Percentiles rank a stretch among this genome's conserved stretches.
phyloP scores from a whole-genome alignment of 1,284 basidiomycete species.

The Malassezia slooffiae region DNA sequence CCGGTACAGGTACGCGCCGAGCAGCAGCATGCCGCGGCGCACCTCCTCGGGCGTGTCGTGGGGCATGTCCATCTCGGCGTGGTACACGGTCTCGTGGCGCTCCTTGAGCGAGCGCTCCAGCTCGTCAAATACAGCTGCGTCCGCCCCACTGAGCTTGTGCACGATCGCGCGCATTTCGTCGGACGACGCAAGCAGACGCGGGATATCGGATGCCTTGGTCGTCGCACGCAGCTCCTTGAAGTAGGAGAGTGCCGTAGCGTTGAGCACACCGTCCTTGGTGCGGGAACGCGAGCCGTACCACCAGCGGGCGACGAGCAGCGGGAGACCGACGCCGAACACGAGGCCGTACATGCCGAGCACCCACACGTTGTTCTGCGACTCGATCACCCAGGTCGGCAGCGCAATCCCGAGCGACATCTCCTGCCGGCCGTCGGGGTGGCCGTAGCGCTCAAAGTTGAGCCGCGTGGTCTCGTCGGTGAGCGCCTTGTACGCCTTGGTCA shows the following conservation, averaged over 20 bases:
- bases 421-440: slow-evolving; percentile 92
- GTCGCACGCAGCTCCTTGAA: slow-evolving; percentile 79
- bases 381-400: slow-evolving; percentile 84
- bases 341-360: slow-evolving; percentile 79
- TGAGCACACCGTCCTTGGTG: slow-evolving; percentile 85
- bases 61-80: background rate
- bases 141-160: slow-evolving; percentile 27
- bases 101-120: slow-evolving; percentile 58
- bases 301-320: slow-evolving; percentile 71
- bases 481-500: slow-evolving; percentile 98
- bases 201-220: slow-evolving; percentile 62
- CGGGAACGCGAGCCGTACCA: slow-evolving; percentile 87
- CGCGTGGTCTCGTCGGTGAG: slow-evolving; percentile 87
- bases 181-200: slow-evolving; percentile 64
- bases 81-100: slow-evolving; percentile 33
- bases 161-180: slow-evolving; percentile 56
- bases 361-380: slow-evolving; percentile 79
- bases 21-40: slow-evolving; percentile 49
- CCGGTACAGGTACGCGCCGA: slow-evolving; percentile 78
- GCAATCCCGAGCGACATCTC: slow-evolving; percentile 93
- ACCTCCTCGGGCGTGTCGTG: slow-evolving; percentile 14
- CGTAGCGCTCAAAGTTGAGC: slow-evolving; percentile 79
- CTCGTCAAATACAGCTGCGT: slow-evolving; percentile 38
- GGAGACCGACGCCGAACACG: slow-evolving; percentile 74
- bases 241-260: slow-evolving; percentile 71